Base-by-base conservation (phyloP, 441 rosid species). In the Raphanus hybrid region DNA sequence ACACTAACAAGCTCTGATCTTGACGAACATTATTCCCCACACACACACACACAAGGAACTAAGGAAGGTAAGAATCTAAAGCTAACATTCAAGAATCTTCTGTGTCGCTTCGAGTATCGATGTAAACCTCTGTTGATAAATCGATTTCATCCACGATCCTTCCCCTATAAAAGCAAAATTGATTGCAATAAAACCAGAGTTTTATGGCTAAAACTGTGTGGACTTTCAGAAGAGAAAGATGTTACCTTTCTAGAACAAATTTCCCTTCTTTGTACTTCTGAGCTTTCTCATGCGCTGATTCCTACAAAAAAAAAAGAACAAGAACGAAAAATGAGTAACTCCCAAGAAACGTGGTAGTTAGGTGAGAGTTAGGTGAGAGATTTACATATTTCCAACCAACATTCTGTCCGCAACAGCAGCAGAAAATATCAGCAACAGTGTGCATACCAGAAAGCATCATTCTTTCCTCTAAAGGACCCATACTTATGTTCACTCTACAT, bases 301-400 rank as follows among this genome's bases (percentile, higher is more conserved):
- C 93, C 98, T 94, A 86, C 63, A 59, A 4, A 45, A 54, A 52
- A 14, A 1, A 57, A 82, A 80, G 52, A 16, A 66, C 66, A 20
- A 32, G 23, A 64, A 26, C 0, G 67, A 1, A 48, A 64, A 12
- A 11, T 69, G 55, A 69, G 68, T 14, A 57, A 23, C n/a, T 29
- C 18, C 8, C 5, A 20, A 7, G 68, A 50, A 16, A 43, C 61
- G 0, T 4, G 3, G 15, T 48, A 10, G 23, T 29, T 58, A 27
- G 67, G 72, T 69, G 2, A 60, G 60, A 73, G 71, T 50, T 37
- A 54, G 64, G 65, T 54, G 67, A 67, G 71, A 67, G 59, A 37
- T 34, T 43, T 90, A 92, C 99, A 27, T 92, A 94, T 94, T 94
- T 94, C 99, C 99, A 92, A 80, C 99, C 99, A 74, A 92, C 89